Evolutionary conservation across 2,329 filamentous ascomycete genomes (phyloP), one percentile per base, ranked within the genome.

Genomic region (Nannizziopsis arthrosporioides): DNA sequence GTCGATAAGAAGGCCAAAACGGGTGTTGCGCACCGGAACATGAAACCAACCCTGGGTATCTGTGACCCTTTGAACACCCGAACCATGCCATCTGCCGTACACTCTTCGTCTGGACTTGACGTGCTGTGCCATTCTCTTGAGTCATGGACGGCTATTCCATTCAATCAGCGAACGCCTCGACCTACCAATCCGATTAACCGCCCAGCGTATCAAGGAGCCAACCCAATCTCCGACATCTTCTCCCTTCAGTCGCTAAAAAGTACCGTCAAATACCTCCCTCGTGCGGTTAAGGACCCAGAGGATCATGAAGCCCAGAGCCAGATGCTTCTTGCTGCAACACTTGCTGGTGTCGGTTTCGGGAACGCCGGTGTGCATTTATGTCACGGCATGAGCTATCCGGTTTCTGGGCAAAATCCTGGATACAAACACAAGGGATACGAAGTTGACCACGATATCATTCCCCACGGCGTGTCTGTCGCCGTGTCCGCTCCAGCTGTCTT

Each of bases 221-320:
- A 98, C 63, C 92, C 92, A 2, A 98, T 98, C 58, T 93, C 85
- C 38, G 92, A 98, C 63, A 90, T 98, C 56, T 98, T 98, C 72
- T 93, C 86, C 2, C 74, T 98, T 15, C 82, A 85, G 57, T 89
- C 92, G 0, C 76, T 98, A 5, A 76, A 78, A 27, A 78, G 78
- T 57, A 94, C 89, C 0, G 80, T 95, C 55, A 89, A 94, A 68
- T 98, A 95, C 61, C 80, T 98, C 0, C 92, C 90, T 0, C 80
- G 90, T 48, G 84, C 88, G 0, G 85, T 94, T 2, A 81, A 76
- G 50, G 85, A 96, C 59, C 88, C 90, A 0, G 88, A 94, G 31
- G 92, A 98, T 64, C 74, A 78, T 52, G 92, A 96, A 65, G 93
- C 93, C 0, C 92, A 98, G 67, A 84, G 79, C 30, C 81, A 96